phyloP scores from a whole-genome alignment of 345 rosid species.

The Salix viminalis region DNA sequence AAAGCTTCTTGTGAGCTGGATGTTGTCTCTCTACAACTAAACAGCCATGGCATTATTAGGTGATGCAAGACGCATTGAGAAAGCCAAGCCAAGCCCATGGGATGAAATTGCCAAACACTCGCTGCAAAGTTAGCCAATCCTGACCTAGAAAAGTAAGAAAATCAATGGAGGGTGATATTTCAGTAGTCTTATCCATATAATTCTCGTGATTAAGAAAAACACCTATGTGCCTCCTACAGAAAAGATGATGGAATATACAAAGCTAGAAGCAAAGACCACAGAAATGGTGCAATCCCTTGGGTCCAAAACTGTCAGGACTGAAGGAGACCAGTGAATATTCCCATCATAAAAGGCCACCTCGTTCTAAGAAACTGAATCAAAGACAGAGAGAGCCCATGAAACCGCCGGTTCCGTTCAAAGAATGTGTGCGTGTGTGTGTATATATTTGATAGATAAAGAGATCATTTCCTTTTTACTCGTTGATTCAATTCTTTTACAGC shows the following conservation, averaged over 20 bases:
- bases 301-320: constrained; percentile 34
- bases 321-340: constrained; percentile 35
- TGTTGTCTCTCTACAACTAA: background rate
- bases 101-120: background rate
- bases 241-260: background rate
- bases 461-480: background rate
- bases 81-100: background rate
- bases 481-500: constrained; percentile 1
- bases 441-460: background rate
- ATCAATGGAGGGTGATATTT: background rate
- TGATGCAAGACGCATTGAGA: background rate
- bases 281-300: constrained; percentile 17
- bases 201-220: background rate
- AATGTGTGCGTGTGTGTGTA: background rate
- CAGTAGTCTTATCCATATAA: background rate
- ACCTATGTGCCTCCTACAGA: background rate
- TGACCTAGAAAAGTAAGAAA: background rate
- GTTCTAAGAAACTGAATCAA: background rate
- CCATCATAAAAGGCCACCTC: background rate
- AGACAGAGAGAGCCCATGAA: background rate
- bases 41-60: background rate
- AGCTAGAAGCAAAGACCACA: constrained; percentile 4
- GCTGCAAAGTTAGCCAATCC: background rate
- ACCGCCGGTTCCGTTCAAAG: background rate
- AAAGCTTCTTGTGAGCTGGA: background rate